These are phyloP conservation scores for Sesbania bispinosa DNA, from an alignment of 306 rosid species.

Conservation along the genomic window DNA sequence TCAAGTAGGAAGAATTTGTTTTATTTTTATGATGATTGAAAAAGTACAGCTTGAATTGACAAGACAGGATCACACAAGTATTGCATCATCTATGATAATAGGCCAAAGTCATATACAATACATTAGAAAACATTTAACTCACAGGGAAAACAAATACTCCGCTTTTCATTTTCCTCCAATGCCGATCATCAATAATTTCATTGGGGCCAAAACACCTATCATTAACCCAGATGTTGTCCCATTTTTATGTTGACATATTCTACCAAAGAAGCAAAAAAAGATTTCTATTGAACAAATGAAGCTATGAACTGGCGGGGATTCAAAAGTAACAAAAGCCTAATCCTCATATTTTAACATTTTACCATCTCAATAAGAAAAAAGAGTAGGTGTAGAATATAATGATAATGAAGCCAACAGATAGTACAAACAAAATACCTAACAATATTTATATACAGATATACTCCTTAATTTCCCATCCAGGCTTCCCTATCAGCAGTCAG, in stretches of 20 bases:
- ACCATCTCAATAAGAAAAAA: background rate
- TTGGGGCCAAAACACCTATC: background rate
- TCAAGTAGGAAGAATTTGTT: background rate
- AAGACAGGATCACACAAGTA: background rate
- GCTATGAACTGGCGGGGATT: background rate
- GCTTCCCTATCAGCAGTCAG: no score
- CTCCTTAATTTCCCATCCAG: background rate
- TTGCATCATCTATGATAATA: background rate
- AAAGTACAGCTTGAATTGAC: background rate
- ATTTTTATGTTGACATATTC: background rate
- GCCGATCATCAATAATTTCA: background rate
- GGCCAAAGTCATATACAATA: background rate
- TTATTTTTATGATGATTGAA: background rate
- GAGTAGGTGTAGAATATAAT: background rate
- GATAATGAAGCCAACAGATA: background rate
- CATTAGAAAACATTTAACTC: background rate
- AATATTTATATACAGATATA: background rate
- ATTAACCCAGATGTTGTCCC: background rate
- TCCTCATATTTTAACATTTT: background rate
- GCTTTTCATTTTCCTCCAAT: background rate
- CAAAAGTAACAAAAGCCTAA: background rate
- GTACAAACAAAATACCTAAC: background rate
- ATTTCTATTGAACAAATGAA: background rate
- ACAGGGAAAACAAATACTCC: background rate
- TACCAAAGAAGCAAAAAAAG: background rate